Percentiles rank a stretch among this genome's conserved stretches.
Conservation (phyloP, 805 yeast genomes). For the Pachysolen tannophilus region DNA sequence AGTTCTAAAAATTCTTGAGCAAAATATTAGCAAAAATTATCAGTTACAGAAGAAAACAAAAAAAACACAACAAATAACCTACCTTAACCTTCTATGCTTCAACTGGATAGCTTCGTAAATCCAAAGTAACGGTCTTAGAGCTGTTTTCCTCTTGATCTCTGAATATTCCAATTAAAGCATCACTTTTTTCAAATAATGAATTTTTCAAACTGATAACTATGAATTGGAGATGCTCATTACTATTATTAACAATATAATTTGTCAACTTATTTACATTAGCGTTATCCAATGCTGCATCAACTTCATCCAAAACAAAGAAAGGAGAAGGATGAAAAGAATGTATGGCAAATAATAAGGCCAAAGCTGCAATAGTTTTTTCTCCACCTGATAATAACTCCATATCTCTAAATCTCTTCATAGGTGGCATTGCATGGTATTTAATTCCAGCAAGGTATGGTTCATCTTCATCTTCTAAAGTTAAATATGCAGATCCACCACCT, state of each 20-base stretch:
- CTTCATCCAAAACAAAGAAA: conserved; percentile 91
- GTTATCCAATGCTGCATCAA: conserved; percentile 95
- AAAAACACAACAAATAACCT: neutral
- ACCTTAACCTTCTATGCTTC: neutral
- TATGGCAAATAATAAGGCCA: conserved; percentile 84
- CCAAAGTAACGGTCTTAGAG: conserved; percentile 66
- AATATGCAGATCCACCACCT: conserved; percentile 94
- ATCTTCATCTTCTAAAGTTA: conserved; percentile 81
- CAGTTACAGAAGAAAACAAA: neutral
- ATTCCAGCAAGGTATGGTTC: conserved; percentile 83
- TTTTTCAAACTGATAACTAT: conserved; percentile 90
- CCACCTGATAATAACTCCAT: conserved; percentile 95
- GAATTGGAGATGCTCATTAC: conserved; percentile 77
- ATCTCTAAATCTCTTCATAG: conserved; percentile 85
- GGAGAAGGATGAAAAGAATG: conserved; percentile 92
- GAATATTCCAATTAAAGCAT: conserved; percentile 88
- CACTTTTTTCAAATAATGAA: conserved; percentile 79
- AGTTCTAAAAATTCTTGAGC: conserved; percentile 2
- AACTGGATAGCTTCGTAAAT: conserved; percentile 54
- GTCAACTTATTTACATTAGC: conserved; percentile 83
- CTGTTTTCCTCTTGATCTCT: conserved; percentile 70
- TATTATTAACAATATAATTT: conserved; percentile 67
- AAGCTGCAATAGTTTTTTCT: conserved; percentile 93
- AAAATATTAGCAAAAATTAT: neutral
- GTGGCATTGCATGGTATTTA: conserved; percentile 93